Evolutionary conservation across 2,329 filamentous ascomycete species (phyloP).

Genomic region (Colletotrichum trifolii): DNA sequence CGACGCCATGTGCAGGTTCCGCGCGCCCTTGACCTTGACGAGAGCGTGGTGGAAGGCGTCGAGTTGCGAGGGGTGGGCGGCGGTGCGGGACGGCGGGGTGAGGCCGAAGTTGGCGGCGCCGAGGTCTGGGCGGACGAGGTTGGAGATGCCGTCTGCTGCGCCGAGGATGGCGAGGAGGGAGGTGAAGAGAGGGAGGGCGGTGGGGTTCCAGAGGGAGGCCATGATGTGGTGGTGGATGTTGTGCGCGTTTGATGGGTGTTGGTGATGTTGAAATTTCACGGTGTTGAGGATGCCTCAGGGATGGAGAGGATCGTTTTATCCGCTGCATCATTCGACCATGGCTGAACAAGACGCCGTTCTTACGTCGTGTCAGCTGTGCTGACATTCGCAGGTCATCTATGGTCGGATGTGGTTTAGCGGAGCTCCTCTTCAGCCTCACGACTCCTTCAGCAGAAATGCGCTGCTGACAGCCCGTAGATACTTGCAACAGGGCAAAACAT

Average conservation of each 20-base stretch:
- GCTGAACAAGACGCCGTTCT: too few species aligned
- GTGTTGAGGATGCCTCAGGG: background rate
- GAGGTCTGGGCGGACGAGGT: conserved; percentile 28
- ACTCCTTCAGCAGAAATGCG: too few species aligned
- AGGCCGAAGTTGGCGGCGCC: conserved; percentile 30
- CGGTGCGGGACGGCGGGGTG: conserved; percentile 18
- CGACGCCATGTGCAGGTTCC: conserved; percentile 32
- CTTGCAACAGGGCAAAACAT: too few species aligned
- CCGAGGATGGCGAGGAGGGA: conserved; percentile 27
- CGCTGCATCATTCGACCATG: too few species aligned
- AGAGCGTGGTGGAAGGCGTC: conserved; percentile 34
- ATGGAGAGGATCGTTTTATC: too few species aligned
- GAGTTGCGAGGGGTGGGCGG: conserved; percentile 20
- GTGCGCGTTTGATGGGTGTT: conserved; percentile 7
- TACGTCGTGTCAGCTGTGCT: too few species aligned
- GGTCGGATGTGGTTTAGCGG: too few species aligned
- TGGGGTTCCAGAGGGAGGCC: conserved; percentile 21
- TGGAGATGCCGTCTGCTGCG: conserved; percentile 25
- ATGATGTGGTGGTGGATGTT: background rate
- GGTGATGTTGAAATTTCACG: background rate
- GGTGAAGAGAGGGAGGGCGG: conserved; percentile 29
- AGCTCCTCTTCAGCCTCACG: too few species aligned
- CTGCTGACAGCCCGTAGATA: too few species aligned
- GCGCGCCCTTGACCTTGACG: conserved; percentile 32
- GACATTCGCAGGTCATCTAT: too few species aligned